These are phyloP conservation scores for Abortiporus biennis DNA, from an alignment of 1,284 basidiomycete genomes.

Conservation along the genomic window DNA sequence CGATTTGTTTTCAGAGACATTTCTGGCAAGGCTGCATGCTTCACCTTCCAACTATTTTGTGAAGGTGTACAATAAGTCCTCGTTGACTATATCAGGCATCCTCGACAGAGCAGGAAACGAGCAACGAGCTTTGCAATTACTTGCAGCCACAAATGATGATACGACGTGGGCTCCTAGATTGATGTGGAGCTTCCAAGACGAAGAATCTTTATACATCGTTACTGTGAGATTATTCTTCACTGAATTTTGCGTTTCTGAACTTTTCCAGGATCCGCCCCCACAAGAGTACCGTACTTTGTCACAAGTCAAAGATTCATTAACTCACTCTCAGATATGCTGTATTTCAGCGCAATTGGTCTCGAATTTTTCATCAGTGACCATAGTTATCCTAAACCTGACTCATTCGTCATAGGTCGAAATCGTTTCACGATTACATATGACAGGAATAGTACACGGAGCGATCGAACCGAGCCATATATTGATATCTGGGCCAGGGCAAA, in stretches of 20 bases:
- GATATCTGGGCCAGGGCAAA: conserved; percentile 1
- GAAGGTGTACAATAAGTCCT: too few species aligned
- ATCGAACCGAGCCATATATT: conserved; percentile 1
- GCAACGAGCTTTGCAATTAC: neutral
- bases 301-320: too few species aligned
- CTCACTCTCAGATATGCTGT: neutral
- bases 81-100: too few species aligned
- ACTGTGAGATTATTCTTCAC: neutral
- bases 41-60: too few species aligned
- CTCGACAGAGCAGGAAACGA: neutral
- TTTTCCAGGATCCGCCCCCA: too few species aligned
- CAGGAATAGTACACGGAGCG: conserved; percentile 1
- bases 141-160: too few species aligned
- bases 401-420: neutral
- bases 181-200: conserved; percentile 6
- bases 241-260: too few species aligned
- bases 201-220: neutral
- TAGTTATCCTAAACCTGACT: neutral
- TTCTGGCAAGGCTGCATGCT: too few species aligned
- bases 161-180: too few species aligned
- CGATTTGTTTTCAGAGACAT: too few species aligned
- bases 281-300: too few species aligned
- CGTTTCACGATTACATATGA: conserved; percentile 2
- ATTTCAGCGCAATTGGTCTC: neutral
- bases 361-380: neutral